phyloP scores from a whole-genome alignment of 1,139 yeast genomes.

The Pichia sp. region DNA sequence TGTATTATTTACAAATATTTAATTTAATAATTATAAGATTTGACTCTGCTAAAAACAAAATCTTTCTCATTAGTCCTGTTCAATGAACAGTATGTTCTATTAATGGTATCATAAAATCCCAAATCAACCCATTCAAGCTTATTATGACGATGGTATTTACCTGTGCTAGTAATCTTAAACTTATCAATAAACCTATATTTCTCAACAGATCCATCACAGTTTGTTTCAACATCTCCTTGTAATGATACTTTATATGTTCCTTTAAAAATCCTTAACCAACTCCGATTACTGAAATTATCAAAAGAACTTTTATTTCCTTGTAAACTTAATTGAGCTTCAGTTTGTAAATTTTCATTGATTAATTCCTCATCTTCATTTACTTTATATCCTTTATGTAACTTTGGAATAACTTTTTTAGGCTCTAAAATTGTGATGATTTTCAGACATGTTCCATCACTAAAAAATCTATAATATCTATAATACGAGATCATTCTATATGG shows the following conservation, averaged over 20 bases:
- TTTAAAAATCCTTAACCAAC: constrained; percentile 33
- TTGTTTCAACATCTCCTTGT: constrained; percentile 50
- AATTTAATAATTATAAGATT: constrained; percentile 33
- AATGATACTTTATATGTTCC: constrained; percentile 53
- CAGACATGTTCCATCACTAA: constrained; percentile 68
- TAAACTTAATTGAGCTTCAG: constrained; percentile 26
- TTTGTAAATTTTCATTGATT: constrained; percentile 15
- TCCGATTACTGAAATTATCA: constrained; percentile 13
- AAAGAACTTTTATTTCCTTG: too few relatives aligned
- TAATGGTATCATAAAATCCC: constrained; percentile 41
- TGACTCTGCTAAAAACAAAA: constrained; percentile 63
- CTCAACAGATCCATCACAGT: constrained; percentile 53
- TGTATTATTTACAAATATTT: too few relatives aligned
- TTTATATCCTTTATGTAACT: constrained; percentile 15
- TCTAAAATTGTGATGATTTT: constrained; percentile 61
- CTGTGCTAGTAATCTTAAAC: constrained; percentile 50
- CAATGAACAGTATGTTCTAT: constrained; percentile 50
- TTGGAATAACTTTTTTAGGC: constrained; percentile 50
- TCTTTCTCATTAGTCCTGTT: constrained; percentile 67
- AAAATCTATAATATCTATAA: constrained; percentile 78
- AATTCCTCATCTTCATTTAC: constrained; percentile 11
- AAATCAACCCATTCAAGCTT: constrained; percentile 64
- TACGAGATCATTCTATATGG: constrained; percentile 84
- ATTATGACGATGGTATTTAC: constrained; percentile 50
- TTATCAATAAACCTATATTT: constrained; percentile 60